Evolutionary conservation across 495 filamentous ascomycete genomes (phyloP), one percentile per base, ranked within the genome.

Genomic region (Daldinia loculata): DNA sequence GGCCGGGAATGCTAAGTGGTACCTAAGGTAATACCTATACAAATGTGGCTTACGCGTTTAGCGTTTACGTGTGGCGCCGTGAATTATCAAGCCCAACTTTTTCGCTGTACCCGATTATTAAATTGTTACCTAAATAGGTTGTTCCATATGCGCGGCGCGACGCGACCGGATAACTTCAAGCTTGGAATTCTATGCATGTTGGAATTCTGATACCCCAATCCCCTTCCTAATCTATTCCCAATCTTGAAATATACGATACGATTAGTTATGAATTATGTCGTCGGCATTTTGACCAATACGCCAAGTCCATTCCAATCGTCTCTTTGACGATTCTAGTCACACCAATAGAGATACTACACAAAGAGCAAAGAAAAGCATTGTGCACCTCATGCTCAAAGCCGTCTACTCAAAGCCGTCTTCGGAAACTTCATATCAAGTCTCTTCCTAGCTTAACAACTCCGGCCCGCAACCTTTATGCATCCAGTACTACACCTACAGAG

Each of bases 351-450:
- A 22, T 22, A 48, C 43, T 17, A 48, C 22, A 67, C 22, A 67
- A 51, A 38, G 56, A 36, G 39, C 50, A 56, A 63, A 63, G 57
- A 58, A 59, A 55, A 24, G 59, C 61, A 66, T 73, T 73, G 70
- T 73, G 38, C 52, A 56, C 11, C 41, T 36, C 57, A 57, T 69
- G 51, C 63, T 52, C 39, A 36, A 68, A 52, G 19, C 70, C 70
- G 70, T 69, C 66, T 73, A n/a, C 63, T 52, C 39, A 36, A 68
- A 52, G 19, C 70, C 70, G 70, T 69, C 66, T 73, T 66, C 70
- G 70, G 70, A 73, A 69, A 39, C 22, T 60, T 57, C 52, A 32
- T 39, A 43, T 27, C 53, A 38, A 63, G 41, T 62, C 52, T 3
- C 57, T 56, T 57, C 65, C 60, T 50, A 34, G 2, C 56, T 65